Percentiles rank a stretch among this genome's conserved stretches.
Evolutionary conservation across 2,329 filamentous ascomycete genomes (phyloP).

Genomic region (Fusarium mundagurra): DNA sequence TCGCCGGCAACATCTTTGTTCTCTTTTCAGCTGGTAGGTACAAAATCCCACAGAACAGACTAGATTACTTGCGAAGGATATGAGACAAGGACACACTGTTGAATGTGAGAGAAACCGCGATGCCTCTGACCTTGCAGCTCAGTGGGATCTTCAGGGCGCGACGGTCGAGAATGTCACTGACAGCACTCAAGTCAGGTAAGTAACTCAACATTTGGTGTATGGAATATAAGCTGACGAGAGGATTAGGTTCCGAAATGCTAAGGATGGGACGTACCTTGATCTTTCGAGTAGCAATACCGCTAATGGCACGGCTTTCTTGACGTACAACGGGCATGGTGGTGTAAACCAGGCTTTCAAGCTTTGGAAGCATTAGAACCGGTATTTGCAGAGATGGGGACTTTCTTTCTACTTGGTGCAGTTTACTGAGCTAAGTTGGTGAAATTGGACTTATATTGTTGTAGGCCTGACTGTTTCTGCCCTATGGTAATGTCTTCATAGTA

Average conservation of each 20-base stretch:
- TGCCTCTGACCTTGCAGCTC: neutral
- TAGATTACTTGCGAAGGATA: neutral
- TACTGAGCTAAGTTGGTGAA: accelerated
- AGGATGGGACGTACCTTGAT: neutral
- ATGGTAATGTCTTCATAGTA: no score
- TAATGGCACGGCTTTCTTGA: neutral
- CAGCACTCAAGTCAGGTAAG: neutral
- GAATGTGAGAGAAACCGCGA: neutral
- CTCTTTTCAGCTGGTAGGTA: neutral
- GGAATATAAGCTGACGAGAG: neutral
- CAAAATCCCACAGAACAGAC: accelerated
- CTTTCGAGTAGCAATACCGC: neutral
- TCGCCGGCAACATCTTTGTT: neutral
- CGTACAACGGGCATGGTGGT: neutral
- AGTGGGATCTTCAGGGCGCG: neutral
- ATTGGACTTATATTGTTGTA: accelerated
- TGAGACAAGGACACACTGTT: neutral
- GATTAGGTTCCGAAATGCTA: neutral
- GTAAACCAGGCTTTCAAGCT: neutral
- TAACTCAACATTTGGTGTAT: accelerated
- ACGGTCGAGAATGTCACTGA: neutral
- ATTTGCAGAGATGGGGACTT: accelerated
- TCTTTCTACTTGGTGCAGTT: neutral
- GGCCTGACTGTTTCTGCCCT: accelerated
- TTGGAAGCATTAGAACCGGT: neutral